Percentiles rank a stretch among this genome's conserved stretches.
Evolutionary conservation across 176 grass and related monocot genomes (phyloP).

Genomic region (Aegilops tauschii): DNA sequence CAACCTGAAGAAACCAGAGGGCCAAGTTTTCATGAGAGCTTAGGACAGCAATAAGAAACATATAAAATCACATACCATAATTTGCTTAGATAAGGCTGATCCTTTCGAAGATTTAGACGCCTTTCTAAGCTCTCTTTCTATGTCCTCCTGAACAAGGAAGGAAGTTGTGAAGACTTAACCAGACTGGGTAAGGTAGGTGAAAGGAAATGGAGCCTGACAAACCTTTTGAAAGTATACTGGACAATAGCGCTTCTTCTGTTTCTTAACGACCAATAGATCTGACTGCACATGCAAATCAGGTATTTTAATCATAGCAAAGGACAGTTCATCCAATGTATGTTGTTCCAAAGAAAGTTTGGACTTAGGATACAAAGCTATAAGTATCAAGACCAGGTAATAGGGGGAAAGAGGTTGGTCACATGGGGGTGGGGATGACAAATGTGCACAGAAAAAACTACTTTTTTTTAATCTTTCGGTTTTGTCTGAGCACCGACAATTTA

Average conservation of each 20-base stretch:
- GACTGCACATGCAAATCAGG: conserved; percentile 59
- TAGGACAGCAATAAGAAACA: background rate
- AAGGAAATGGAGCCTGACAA: conserved; percentile 15
- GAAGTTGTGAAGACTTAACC: conserved; percentile 11
- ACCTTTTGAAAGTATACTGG: conserved; percentile 99
- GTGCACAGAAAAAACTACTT: background rate
- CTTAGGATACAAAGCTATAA: background rate
- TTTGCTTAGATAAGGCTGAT: conserved; percentile 67
- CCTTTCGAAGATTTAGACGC: conserved; percentile 57
- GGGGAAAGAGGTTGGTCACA: no score
- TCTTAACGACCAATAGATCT: conserved; percentile 87
- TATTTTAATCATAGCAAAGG: background rate
- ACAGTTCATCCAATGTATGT: background rate
- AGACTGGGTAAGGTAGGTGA: background rate
- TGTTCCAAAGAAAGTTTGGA: background rate
- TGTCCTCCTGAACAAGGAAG: conserved; percentile 67
- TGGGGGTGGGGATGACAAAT: background rate
- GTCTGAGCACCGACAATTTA: background rate
- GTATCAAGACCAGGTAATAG: background rate
- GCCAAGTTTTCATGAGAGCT: conserved; percentile 1
- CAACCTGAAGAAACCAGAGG: conserved; percentile 56
- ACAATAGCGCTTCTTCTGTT: conserved; percentile 89
- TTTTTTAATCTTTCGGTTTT: background rate
- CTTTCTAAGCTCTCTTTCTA: conserved; percentile 85
- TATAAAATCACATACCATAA: conserved; percentile 55